These are phyloP conservation scores for Leccinum ochraceum DNA, from an alignment of 768 basidiomycete genomes.

Conservation along the genomic window DNA sequence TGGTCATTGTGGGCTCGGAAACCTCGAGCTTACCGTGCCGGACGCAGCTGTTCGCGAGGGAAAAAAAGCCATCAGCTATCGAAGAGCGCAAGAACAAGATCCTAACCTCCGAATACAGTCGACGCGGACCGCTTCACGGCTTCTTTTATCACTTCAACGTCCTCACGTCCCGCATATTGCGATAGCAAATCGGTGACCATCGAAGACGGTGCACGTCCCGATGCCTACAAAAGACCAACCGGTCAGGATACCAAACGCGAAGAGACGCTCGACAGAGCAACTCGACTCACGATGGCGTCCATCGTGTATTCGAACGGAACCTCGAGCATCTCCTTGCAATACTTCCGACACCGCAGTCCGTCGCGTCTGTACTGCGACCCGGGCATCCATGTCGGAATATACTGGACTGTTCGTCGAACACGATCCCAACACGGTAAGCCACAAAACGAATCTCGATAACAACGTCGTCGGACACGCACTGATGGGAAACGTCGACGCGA, in stretches of 20 bases:
- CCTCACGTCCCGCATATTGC: background rate
- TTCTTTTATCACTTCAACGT: background rate
- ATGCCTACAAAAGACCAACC: background rate
- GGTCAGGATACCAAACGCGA: background rate
- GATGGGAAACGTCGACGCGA: conserved; percentile 4
- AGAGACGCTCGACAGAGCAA: background rate
- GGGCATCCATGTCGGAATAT: conserved; percentile 11
- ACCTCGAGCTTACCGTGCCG: background rate
- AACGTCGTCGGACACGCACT: no score
- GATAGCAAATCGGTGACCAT: background rate
- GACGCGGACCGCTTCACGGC: background rate
- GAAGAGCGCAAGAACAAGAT: no score
- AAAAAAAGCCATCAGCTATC: no score
- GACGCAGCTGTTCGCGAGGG: background rate
- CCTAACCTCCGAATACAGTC: conserved; percentile 5
- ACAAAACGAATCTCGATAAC: background rate
- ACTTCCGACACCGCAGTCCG: conserved; percentile 7
- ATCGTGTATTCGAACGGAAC: background rate
- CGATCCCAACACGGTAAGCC: no score
- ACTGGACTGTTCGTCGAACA: conserved; percentile 3
- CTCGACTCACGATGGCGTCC: background rate
- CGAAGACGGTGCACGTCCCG: conserved; percentile 2
- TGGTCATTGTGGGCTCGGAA: background rate
- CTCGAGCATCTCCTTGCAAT: conserved; percentile 22
- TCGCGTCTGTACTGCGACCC: conserved; percentile 7